phyloP scores from a whole-genome alignment of 73 alveolate species.

The Paramecium sonneborni region DNA sequence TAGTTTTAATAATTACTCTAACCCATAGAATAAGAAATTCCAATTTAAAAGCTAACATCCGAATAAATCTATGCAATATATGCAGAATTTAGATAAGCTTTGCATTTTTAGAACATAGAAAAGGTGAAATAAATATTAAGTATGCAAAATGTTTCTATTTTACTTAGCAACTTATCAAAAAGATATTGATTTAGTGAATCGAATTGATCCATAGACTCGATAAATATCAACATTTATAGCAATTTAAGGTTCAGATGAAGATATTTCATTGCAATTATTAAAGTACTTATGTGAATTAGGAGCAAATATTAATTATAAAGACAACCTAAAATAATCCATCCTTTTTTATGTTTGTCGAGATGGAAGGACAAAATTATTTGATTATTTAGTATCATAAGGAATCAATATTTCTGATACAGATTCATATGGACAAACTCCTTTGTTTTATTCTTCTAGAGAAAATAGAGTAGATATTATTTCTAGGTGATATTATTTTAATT shows the following conservation, averaged over 20 bases:
- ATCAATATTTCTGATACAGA: slow-evolving; percentile 51
- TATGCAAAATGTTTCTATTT: neutral
- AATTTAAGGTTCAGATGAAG: slow-evolving; percentile 30
- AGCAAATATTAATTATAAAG: slow-evolving; percentile 59
- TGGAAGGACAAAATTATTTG: slow-evolving; percentile 60
- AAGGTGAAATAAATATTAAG: neutral
- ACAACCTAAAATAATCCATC: slow-evolving; percentile 49
- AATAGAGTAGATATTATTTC: slow-evolving; percentile 69
- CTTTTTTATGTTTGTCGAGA: slow-evolving; percentile 59
- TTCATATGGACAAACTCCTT: slow-evolving; percentile 77
- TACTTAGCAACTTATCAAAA: slow-evolving; percentile 31
- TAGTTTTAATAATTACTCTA: neutral
- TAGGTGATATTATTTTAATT: neutral
- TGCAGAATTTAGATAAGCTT: slow-evolving; percentile 10
- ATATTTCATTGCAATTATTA: slow-evolving; percentile 7
- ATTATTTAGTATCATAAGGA: neutral
- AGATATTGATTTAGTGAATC: slow-evolving; percentile 39
- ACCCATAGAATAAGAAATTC: slow-evolving; percentile 33
- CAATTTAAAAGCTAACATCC: neutral
- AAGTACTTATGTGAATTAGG: slow-evolving; percentile 44
- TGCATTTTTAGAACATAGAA: neutral
- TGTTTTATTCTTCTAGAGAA: slow-evolving; percentile 87
- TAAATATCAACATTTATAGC: slow-evolving; percentile 54
- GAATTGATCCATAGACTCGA: slow-evolving; percentile 51
- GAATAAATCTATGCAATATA: neutral